phyloP scores from a whole-genome alignment of 352 stramenopile genomes.

The Phytophthora syringae region DNA sequence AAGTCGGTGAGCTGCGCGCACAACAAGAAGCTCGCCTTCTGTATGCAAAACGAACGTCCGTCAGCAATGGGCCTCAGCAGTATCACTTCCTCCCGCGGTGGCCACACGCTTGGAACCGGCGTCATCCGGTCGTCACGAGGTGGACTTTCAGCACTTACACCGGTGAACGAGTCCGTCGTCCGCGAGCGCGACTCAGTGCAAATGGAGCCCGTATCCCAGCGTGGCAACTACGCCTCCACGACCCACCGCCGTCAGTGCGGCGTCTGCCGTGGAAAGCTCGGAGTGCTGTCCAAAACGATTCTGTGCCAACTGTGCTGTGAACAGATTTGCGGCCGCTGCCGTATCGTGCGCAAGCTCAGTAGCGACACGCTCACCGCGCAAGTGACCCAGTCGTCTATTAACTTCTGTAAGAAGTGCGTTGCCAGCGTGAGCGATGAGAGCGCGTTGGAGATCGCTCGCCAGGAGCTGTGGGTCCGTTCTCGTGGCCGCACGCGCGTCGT shows the following conservation, averaged over 20 bases:
- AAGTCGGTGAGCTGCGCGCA: constrained; percentile 67
- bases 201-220: constrained; percentile 33
- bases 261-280: constrained; percentile 42
- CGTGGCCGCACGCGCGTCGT: constrained; percentile 45
- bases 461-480: constrained; percentile 56
- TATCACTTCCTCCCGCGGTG: constrained; percentile 16
- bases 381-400: constrained; percentile 51
- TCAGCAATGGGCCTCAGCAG: constrained; percentile 11
- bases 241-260: constrained; percentile 33
- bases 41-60: constrained; percentile 49
- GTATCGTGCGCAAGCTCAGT: constrained; percentile 52
- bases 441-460: constrained; percentile 61
- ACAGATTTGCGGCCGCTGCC: constrained; percentile 52
- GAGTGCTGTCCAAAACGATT: constrained; percentile 38
- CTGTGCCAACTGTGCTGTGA: constrained; percentile 54
- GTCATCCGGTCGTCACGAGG: constrained; percentile 26
- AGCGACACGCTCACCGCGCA: constrained; percentile 48
- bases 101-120: constrained; percentile 4
- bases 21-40: constrained; percentile 75
- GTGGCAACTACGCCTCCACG: constrained; percentile 32
- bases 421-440: constrained; percentile 57
- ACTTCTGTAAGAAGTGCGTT: constrained; percentile 77
- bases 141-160: constrained; percentile 31
- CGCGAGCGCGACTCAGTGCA: constrained; percentile 9
- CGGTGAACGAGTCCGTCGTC: constrained; percentile 31